These are phyloP conservation scores for Cryptomeria japonica DNA, from an alignment of 75 land plant genomes.

Conservation along the genomic window DNA sequence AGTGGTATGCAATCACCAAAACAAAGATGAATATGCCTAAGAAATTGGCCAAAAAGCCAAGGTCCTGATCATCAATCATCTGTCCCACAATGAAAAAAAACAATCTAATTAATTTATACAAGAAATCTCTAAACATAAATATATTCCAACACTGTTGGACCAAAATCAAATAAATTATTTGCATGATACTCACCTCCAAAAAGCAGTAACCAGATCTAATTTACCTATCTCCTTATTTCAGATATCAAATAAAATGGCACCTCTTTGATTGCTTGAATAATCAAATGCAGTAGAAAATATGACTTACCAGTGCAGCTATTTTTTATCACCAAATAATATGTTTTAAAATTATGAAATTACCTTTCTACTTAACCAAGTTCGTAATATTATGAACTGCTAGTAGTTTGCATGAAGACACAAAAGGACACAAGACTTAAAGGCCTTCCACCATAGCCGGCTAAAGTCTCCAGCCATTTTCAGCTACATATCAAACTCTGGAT, in stretches of 20 bases:
- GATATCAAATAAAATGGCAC: background rate
- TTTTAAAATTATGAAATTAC: background rate
- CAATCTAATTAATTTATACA: background rate
- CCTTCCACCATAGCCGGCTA: background rate
- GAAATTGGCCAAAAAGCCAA: slow-evolving; percentile 81
- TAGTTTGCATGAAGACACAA: background rate
- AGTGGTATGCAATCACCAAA: slow-evolving; percentile 86
- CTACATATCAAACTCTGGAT: background rate
- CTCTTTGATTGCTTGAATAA: background rate
- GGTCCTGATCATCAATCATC: slow-evolving; percentile 86
- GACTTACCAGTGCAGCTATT: background rate
- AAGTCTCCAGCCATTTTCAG: background rate
- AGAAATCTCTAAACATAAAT: background rate
- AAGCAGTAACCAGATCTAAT: background rate
- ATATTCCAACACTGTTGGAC: background rate
- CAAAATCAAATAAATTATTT: background rate
- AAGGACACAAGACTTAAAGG: background rate
- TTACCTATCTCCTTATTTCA: background rate
- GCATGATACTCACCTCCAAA: background rate
- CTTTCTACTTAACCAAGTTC: background rate
- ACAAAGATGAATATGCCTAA: slow-evolving; percentile 71
- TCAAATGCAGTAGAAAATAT: background rate
- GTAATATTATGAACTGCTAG: background rate
- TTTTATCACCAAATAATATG: background rate
- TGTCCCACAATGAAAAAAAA: slow-evolving; percentile 27